Evolutionary conservation across 2,329 filamentous ascomycete species (phyloP), one percentile per base, ranked within the genome.

Genomic region (Conoideocrella luteorostrata): DNA sequence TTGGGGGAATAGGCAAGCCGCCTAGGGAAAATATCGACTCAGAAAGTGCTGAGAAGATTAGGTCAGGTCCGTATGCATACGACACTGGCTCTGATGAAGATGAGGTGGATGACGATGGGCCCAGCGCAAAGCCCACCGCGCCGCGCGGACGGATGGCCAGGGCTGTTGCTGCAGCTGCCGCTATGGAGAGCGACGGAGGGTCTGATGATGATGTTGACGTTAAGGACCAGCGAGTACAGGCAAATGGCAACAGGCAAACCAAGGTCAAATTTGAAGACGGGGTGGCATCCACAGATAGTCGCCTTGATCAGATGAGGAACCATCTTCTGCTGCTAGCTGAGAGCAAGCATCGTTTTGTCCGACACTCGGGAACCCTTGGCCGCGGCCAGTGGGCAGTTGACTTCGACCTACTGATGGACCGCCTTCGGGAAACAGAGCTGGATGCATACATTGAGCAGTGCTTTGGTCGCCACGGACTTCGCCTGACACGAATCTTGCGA

Each of bases 351-450:
- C 68, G 73, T 1, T 90, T 93, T 52, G 70, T 88, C 41, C 77
- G 78, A 17, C 82, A 84, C 57, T 80, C 80, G 51, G 81, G 84
- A 20, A 71, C 67, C 33, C 67, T 71, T 28, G 80, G 78, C 24
- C 74, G 77, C 20, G 82, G 84, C 24, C 81, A 86, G 56, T 98
- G 89, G 87, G 84, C 81, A 0, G 79, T 97, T 5, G 83, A 95
- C 56, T 95, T 93, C 58, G 73, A 78, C n/a, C 72, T 77, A 7
- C 71, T 97, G 4, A 74, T 88, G 41, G 74, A 79, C 34, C 74
- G 76, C 40, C 69, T 97, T 26, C 82, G 85, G 35, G 83, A 90
- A 55, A 68, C 77, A 5, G 88, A 96, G 60, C 70, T 97, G 23
- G 88, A 96, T 61, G 80, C 82, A 12, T 83, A 89, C 33, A 84